These are phyloP conservation scores for Hemileccinum impolitum DNA, from an alignment of 768 basidiomycete genomes.

Conservation along the genomic window DNA sequence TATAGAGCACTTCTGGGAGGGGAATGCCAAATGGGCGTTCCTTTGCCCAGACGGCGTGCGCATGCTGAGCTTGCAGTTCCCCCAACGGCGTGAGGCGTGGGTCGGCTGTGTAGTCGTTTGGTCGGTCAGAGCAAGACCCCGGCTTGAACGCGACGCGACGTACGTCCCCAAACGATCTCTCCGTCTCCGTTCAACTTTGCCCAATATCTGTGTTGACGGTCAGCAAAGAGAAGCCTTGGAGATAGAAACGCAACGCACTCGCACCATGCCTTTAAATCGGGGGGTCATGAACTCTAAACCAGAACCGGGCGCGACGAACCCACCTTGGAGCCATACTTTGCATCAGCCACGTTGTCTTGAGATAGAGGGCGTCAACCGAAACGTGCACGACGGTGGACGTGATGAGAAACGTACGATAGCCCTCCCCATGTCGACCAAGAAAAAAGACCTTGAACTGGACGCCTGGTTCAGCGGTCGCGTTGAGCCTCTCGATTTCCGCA, in stretches of 20 bases:
- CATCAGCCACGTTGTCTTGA: conserved; percentile 65
- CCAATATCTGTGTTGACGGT: conserved; percentile 46
- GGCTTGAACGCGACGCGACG: conserved; percentile 25
- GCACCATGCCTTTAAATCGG: conserved; percentile 48
- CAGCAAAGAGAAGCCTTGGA: neutral
- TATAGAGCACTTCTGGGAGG: conserved; percentile 19
- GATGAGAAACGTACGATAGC: conserved; percentile 28
- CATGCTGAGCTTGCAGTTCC: conserved; percentile 47
- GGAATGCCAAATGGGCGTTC: conserved; percentile 16
- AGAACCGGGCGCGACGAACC: neutral
- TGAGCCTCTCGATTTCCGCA: conserved; percentile 39
- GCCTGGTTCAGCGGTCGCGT: conserved; percentile 9
- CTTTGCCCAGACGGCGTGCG: conserved; percentile 13
- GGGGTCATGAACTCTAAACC: neutral
- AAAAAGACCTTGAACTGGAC: conserved; percentile 52
- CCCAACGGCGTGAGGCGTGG: conserved; percentile 60
- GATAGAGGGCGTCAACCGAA: neutral
- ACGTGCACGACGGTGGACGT: no score
- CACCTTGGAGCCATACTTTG: conserved; percentile 58
- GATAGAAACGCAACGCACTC: conserved; percentile 42
- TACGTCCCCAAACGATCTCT: conserved; percentile 71
- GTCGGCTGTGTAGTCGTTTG: conserved; percentile 14
- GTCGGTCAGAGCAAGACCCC: neutral
- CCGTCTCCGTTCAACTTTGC: conserved; percentile 62
- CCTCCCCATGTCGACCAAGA: conserved; percentile 69